Conservation (phyloP, 176 grass and related monocot genomes). For the Cenchrus fungigraminus region DNA sequence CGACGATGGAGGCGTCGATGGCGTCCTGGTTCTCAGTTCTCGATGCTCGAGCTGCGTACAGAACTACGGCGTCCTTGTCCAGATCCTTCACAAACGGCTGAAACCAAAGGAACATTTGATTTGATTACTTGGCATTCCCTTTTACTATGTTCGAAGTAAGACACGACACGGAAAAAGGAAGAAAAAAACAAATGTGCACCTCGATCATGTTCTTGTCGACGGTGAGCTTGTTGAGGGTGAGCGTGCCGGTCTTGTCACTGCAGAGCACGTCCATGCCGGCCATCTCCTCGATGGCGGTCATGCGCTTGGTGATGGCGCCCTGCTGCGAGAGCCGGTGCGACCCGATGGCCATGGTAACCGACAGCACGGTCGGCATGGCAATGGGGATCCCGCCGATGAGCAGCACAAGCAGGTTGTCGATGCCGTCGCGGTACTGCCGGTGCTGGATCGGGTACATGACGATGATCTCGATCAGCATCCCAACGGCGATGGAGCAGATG, state of each 20-base stretch:
- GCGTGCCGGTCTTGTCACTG: constrained; percentile 96
- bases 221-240: constrained; percentile 93
- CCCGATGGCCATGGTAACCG: constrained; percentile 88
- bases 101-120: neutral
- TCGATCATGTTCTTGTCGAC: constrained; percentile 74
- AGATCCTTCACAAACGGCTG: constrained; percentile 60
- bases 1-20: constrained; percentile 77
- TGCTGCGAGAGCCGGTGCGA: constrained; percentile 76
- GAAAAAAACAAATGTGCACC: constrained; percentile 6
- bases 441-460: constrained; percentile 85
- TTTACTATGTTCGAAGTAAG: neutral
- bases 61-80: constrained; percentile 51
- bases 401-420: constrained; percentile 91
- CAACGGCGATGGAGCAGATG: constrained; percentile 67
- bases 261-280: constrained; percentile 98
- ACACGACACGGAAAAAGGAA: too few species aligned
- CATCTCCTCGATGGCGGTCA: constrained; percentile 99
- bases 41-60: constrained; percentile 66
- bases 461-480: constrained; percentile 65
- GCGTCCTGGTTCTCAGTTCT: constrained; percentile 86
- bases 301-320: constrained; percentile 89
- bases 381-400: constrained; percentile 92
- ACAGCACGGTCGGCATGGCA: constrained; percentile 90
- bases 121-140: neutral
- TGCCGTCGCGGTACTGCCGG: constrained; percentile 64